Percentiles rank a stretch among this genome's conserved stretches.
Conservation (phyloP, 2,329 filamentous ascomycete genomes). For the Leptographium lundbergii region DNA sequence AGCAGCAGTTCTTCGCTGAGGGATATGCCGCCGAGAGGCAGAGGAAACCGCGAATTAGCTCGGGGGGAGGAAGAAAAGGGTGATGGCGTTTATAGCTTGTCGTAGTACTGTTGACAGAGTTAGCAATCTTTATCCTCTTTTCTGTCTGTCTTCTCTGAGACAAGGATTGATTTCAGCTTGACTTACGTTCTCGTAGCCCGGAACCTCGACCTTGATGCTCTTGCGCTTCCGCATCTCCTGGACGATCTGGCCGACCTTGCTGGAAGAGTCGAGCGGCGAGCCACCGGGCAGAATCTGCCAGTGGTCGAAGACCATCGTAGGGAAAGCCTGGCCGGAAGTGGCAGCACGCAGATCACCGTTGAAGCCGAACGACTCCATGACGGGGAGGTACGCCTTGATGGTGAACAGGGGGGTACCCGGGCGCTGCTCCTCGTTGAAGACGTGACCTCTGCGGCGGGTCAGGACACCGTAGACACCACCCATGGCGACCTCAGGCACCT, state of each 20-base stretch:
- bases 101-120: conserved; percentile 64
- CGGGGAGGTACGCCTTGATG: conserved; percentile 44
- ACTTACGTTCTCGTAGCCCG: conserved; percentile 91
- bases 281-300: conserved; percentile 95
- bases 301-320: conserved; percentile 97
- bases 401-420: conserved; percentile 98
- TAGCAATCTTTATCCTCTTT: neutral
- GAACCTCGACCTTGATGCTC: conserved; percentile 95
- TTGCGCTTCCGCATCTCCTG: conserved; percentile 94
- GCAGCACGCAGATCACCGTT: conserved; percentile 88
- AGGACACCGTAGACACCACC: conserved; percentile 99
- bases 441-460: conserved; percentile 94
- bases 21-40: neutral
- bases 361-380: conserved; percentile 56
- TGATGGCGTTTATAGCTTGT: conserved; percentile 74
- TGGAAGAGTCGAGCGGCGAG: conserved; percentile 70
- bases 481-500: conserved; percentile 97
- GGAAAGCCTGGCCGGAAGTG: conserved; percentile 97
- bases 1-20: neutral
- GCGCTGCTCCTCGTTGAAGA: conserved; percentile 97
- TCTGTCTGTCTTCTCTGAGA: neutral
- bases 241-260: conserved; percentile 75
- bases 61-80: conserved; percentile 5
- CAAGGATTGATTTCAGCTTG: neutral
- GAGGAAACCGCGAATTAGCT: conserved; percentile 5